Base-by-base conservation (phyloP, 1,284 basidiomycete species). In the Pseudozyma thailandica region DNA sequence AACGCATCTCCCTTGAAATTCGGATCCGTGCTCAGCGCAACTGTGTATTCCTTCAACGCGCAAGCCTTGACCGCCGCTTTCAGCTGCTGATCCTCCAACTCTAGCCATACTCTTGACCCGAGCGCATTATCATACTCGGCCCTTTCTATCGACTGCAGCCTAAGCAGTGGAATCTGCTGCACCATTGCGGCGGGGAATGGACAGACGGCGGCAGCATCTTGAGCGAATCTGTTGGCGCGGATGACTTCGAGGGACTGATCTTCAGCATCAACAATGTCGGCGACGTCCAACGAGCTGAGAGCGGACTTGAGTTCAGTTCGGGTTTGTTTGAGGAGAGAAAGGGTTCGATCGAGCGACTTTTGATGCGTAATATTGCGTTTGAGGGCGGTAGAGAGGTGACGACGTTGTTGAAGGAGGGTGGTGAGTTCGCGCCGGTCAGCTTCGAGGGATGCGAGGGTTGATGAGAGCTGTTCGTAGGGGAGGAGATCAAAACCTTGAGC, bases 161-260 rank as follows among this genome's bases (percentile, higher is more conserved):
- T 50, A 9, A 66, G 27, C 9, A 72, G 28, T 0, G 69, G 62
- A 1, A 66, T 59, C 26, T 62, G 46, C n/a, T 51, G 54, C 4
- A 72, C 37, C 54, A 66, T 58, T 0, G 47, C 21, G 2, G 59
- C 50, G 16, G 54, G 31, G 18, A 72, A 61, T 15, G 69, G 62
- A 25, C 54, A 62, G 1, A 21, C 13, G 5, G 49, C 25, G 3
- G 59, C 54, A 9, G 52, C 53, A 20, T 62, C 58, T 38, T 66
- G 48, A 18, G 41, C 39, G 7, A 33, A 9, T 10, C 45, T 48
- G 37, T 48, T 25, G 0, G 35, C 23, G n/a, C 62, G 69, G 25
- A 72, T 59, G 18, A 56, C 62, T 35, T 72, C 69, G 55, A 66
- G 62, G 4, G 69, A 62, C 28, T 62, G 62, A 25, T 72, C 69